Percentiles rank a stretch among this genome's conserved stretches.
Conservation (phyloP, 73 alveolate species). For the Paramecium sonneborni region DNA sequence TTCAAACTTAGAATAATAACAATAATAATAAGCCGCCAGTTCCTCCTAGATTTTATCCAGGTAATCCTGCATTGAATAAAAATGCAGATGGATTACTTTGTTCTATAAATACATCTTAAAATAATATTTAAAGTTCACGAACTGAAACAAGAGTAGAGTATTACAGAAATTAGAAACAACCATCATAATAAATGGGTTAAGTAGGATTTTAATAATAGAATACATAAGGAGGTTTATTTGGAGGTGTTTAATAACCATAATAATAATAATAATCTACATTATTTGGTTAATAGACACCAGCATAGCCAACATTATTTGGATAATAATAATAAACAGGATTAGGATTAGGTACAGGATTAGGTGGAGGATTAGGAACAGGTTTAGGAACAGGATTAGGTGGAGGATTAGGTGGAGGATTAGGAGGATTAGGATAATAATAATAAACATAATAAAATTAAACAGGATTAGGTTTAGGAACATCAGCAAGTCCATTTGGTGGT, state of each 20-base stretch:
- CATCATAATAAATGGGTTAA: not conserved
- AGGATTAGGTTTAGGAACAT: not conserved
- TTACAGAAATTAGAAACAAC: not conserved
- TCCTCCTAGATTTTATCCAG: not conserved
- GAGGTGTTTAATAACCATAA: not conserved
- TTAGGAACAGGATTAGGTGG: conserved; percentile 26
- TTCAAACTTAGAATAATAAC: not conserved
- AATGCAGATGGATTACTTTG: conserved; percentile 21
- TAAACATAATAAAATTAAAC: not conserved
- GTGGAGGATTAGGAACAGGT: not conserved
- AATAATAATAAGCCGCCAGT: not conserved
- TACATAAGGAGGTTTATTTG: not conserved
- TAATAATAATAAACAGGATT: not conserved
- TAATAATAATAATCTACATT: not conserved
- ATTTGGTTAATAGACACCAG: not conserved
- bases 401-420: conserved; percentile 15
- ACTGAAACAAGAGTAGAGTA: conserved; percentile 12
- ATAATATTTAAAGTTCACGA: not conserved
- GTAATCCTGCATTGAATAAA: not conserved
- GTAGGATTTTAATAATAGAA: not conserved
- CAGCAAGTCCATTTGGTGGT: conserved; percentile 1
- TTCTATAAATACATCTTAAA: not conserved
- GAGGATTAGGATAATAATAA: not conserved
- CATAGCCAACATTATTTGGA: not conserved
- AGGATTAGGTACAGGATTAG: not conserved